Evolutionary conservation across 768 basidiomycete species (phyloP).

Genomic region (Pholiota microspora): DNA sequence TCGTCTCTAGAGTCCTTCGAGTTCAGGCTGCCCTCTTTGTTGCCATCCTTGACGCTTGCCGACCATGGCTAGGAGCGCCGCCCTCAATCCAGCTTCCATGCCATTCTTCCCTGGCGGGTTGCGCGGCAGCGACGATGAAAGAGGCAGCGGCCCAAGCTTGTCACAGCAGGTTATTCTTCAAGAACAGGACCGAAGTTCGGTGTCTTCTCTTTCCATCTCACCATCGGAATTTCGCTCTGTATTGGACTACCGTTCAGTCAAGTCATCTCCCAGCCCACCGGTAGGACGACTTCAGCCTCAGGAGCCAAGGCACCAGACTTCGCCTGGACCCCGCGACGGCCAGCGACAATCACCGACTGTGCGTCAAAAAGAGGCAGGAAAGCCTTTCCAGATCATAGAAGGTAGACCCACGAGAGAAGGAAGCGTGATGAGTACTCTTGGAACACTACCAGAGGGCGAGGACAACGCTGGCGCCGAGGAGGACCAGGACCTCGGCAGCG

Average conservation of each 20-base stretch:
- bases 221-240: conserved; percentile 36
- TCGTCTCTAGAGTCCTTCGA: conserved; percentile 13
- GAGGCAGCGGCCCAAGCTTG: conserved; percentile 40
- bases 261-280: conserved; percentile 69
- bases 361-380: conserved; percentile 44
- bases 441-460: conserved; percentile 47
- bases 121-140: conserved; percentile 57
- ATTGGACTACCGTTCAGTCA: conserved; percentile 50
- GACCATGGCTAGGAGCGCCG: conserved; percentile 72
- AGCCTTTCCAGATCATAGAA: conserved; percentile 38
- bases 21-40: conserved; percentile 37
- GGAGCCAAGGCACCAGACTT: conserved; percentile 33
- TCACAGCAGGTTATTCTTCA: conserved; percentile 41
- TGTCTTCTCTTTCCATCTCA: conserved; percentile 57
- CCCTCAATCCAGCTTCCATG: conserved; percentile 78
- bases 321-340: conserved; percentile 33
- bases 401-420: conserved; percentile 36
- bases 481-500: conserved; percentile 20
- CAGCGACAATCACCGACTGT: conserved; percentile 45
- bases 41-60: conserved; percentile 28
- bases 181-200: conserved; percentile 46
- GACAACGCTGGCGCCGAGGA: conserved; percentile 17
- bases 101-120: conserved; percentile 80
- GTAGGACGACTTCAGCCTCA: conserved; percentile 29
- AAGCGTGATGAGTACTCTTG: conserved; percentile 48